These are phyloP conservation scores for Colletotrichum salicis DNA, from an alignment of 2,329 filamentous ascomycete genomes.

Conservation along the genomic window DNA sequence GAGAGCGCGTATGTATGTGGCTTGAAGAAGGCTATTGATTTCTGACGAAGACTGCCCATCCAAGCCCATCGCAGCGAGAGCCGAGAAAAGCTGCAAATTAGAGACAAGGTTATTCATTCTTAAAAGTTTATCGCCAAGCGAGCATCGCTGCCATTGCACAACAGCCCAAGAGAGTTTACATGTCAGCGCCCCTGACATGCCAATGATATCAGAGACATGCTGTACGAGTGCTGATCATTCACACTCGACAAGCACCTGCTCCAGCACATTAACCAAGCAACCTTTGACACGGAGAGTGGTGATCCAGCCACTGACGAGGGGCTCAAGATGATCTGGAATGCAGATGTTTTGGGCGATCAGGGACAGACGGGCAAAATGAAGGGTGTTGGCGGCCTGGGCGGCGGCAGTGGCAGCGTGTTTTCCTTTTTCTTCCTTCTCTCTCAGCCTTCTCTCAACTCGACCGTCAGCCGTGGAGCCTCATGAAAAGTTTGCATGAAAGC, in stretches of 20 bases:
- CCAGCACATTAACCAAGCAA: not conserved
- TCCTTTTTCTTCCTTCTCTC: not conserved
- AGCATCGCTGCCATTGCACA: not conserved
- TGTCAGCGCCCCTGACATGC: slow-evolving; percentile 3
- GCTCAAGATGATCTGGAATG: not conserved
- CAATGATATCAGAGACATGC: not conserved
- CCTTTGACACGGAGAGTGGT: not conserved
- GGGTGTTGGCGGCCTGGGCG: not conserved
- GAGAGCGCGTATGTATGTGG: not conserved
- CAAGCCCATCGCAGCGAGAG: not conserved
- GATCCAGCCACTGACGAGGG: slow-evolving; percentile 5
- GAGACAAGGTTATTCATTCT: not conserved
- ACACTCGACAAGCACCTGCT: not conserved
- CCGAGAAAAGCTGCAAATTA: not conserved
- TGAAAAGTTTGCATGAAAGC: not conserved
- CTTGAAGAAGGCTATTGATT: too few relatives aligned
- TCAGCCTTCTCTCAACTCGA: not conserved
- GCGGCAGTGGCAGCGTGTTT: not conserved
- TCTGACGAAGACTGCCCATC: not conserved
- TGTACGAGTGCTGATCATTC: not conserved
- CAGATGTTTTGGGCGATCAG: not conserved
- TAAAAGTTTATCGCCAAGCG: not conserved
- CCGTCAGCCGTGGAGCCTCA: not conserved
- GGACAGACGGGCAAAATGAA: not conserved
- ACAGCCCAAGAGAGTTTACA: not conserved